These are phyloP conservation scores for Coemansia sp. DNA, from an alignment of 192 early-diverging fungal species.

Conservation along the genomic window DNA sequence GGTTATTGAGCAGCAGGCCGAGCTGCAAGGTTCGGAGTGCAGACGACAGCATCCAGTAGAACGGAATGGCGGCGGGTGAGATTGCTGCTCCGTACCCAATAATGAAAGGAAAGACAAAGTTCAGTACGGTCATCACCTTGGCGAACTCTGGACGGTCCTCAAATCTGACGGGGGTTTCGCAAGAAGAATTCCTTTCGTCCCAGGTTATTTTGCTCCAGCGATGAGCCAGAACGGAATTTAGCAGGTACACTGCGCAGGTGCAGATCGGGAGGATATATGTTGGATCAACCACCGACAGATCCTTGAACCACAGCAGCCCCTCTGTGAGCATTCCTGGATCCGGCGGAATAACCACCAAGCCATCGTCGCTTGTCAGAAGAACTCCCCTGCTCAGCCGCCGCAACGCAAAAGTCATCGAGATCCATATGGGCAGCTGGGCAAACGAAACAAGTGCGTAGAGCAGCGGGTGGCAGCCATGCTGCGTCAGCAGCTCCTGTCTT, in stretches of 20 bases:
- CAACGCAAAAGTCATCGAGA: conserved; percentile 31
- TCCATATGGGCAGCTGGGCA: conserved; percentile 44
- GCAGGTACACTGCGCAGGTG: background rate
- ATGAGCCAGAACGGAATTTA: background rate
- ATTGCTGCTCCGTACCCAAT: conserved; percentile 1
- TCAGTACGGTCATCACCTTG: background rate
- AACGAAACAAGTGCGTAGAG: conserved; percentile 28
- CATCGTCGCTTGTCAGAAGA: background rate
- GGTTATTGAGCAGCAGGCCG: conserved; percentile 16
- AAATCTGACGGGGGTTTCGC: background rate
- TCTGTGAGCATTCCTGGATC: conserved; percentile 34
- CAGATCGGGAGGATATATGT: conserved; percentile 18
- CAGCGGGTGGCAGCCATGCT: conserved; percentile 44
- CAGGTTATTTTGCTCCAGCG: background rate
- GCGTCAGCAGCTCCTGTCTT: conserved; percentile 30
- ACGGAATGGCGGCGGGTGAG: conserved; percentile 26
- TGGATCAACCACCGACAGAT: conserved; percentile 25
- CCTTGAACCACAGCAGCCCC: conserved; percentile 40
- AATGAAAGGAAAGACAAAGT: conserved; percentile 4
- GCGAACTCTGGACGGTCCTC: background rate
- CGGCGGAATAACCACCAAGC: background rate
- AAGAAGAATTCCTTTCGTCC: background rate
- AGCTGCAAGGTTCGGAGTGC: conserved; percentile 25
- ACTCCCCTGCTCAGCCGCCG: conserved; percentile 20
- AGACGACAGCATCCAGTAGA: conserved; percentile 40